Conservation (phyloP, 345 rosid genomes). For the Eucalyptus sideroxylon region DNA sequence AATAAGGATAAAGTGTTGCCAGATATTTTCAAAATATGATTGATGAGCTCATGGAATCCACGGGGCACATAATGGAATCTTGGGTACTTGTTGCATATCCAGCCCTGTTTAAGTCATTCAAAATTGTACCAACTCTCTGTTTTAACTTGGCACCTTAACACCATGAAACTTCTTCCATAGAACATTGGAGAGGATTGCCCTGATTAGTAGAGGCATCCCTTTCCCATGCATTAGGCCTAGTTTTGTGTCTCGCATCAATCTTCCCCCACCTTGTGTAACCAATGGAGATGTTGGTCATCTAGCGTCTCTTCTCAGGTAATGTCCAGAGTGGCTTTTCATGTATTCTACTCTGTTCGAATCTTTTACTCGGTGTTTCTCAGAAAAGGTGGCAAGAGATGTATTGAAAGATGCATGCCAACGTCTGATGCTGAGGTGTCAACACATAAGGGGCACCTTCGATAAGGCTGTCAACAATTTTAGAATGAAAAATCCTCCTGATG, state of each 20-base stretch:
- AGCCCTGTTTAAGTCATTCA: background rate
- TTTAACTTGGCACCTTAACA: background rate
- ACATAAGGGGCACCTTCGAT: conserved; percentile 55
- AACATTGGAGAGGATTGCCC: background rate
- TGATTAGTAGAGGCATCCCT: background rate
- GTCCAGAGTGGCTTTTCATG: background rate
- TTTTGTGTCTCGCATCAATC: background rate
- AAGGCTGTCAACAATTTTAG: conserved; percentile 32
- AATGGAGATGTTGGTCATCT: background rate
- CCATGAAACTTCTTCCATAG: background rate
- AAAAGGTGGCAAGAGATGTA: conserved; percentile 73
- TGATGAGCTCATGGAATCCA: too few relatives aligned
- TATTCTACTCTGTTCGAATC: background rate
- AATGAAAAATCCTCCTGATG: background rate
- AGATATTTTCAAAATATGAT: background rate
- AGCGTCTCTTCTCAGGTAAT: background rate
- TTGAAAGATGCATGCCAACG: conserved; percentile 71
- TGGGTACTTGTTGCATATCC: too few relatives aligned
- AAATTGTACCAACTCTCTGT: background rate
- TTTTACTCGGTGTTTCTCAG: conserved; percentile 13
- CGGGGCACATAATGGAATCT: too few relatives aligned
- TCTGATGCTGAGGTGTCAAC: conserved; percentile 67
- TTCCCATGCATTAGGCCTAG: background rate
- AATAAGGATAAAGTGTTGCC: background rate
- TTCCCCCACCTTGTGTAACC: background rate